phyloP scores from a whole-genome alignment of 768 basidiomycete genomes.

The Fistulinella prunicolor region DNA sequence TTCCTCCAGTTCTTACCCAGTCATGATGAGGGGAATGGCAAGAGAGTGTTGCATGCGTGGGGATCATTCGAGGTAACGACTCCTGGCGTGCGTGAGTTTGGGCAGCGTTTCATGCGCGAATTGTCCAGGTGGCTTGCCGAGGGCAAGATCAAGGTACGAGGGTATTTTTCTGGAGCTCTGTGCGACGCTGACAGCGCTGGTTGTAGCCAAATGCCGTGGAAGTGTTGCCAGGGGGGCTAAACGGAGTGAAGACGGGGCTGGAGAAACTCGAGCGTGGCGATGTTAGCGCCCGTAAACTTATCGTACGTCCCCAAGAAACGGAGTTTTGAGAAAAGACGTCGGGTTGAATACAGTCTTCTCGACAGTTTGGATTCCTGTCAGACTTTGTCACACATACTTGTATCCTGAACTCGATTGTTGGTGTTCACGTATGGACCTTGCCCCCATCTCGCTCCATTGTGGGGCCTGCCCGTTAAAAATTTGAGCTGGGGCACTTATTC shows the following conservation, averaged over 20 bases:
- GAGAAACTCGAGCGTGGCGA: neutral
- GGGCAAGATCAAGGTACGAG: slow-evolving; percentile 11
- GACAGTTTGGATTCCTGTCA: too few relatives aligned
- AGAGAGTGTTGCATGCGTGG: slow-evolving; percentile 1
- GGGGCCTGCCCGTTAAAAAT: too few relatives aligned
- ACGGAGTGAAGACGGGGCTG: neutral
- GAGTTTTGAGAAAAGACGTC: neutral
- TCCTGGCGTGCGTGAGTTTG: slow-evolving; percentile 5
- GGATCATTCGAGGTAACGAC: slow-evolving; percentile 2
- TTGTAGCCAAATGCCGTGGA: slow-evolving; percentile 5
- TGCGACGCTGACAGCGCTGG: too few relatives aligned
- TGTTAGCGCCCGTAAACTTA: slow-evolving; percentile 4
- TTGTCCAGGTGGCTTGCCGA: slow-evolving; percentile 9
- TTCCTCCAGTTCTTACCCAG: neutral
- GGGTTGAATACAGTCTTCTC: too few relatives aligned
- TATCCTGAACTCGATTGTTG: too few relatives aligned
- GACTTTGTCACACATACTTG: too few relatives aligned
- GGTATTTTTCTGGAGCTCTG: neutral
- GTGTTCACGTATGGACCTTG: too few relatives aligned
- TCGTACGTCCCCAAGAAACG: slow-evolving; percentile 2
- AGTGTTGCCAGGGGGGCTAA: neutral
- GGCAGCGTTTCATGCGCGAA: slow-evolving; percentile 6
- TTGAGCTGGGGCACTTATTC: too few relatives aligned
- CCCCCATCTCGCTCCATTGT: too few relatives aligned
- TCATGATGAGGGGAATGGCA: slow-evolving; percentile 1